A percentile compares a stretch with the other conserved stretches of the same genome.
phyloP scores from a whole-genome alignment of 306 rosid genomes.

The Lupinus albus region DNA sequence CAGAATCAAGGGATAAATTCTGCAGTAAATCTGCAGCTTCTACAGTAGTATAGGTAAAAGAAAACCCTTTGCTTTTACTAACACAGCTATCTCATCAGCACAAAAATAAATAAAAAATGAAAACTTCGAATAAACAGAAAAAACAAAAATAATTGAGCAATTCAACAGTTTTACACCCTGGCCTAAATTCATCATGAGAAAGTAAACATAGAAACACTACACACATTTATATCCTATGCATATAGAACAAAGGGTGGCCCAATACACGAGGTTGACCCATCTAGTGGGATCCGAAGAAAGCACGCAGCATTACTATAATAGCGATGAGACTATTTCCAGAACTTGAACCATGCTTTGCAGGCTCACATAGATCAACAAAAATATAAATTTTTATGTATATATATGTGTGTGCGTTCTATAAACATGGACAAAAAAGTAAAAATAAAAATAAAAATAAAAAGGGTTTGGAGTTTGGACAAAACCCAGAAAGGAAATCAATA shows the following conservation, averaged over 20 bases:
- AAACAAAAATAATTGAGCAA: not conserved
- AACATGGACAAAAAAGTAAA: no score
- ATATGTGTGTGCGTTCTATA: no score
- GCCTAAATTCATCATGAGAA: not conserved
- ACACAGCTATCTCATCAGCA: conserved; percentile 15
- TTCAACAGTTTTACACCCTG: not conserved
- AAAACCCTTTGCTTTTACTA: not conserved
- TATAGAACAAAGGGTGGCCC: no score
- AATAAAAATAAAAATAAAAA: conserved; percentile 11
- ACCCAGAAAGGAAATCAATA: not conserved
- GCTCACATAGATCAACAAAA: no score
- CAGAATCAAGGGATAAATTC: conserved; percentile 50
- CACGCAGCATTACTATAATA: no score
- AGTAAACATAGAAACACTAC: not conserved
- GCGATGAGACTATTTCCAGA: no score
- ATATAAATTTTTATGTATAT: no score
- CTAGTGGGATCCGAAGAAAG: no score
- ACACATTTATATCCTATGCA: no score
- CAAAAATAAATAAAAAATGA: not conserved
- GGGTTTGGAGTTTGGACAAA: not conserved
- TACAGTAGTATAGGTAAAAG: conserved; percentile 5
- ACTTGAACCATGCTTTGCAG: no score
- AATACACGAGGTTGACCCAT: no score
- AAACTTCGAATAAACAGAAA: not conserved
- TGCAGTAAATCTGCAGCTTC: conserved; percentile 55